These are phyloP conservation scores for Boletus smithii DNA, from an alignment of 1,284 basidiomycete species.

Conservation along the genomic window DNA sequence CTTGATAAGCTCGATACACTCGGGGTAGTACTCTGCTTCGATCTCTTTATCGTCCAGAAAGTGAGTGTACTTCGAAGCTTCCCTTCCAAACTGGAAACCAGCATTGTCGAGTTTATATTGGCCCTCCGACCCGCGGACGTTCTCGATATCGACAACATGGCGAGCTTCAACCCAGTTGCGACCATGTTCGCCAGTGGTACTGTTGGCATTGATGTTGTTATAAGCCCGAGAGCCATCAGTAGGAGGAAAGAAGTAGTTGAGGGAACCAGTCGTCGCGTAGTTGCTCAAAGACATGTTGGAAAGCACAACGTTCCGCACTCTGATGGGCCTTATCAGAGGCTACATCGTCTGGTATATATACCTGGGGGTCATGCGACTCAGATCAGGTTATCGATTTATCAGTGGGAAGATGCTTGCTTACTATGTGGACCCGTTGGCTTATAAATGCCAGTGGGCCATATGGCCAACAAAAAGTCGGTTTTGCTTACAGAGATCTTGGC, in stretches of 20 bases:
- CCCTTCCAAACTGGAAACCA: slow-evolving; percentile 46
- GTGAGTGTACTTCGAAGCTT: slow-evolving; percentile 24
- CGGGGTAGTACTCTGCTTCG: slow-evolving; percentile 47
- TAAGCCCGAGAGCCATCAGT: slow-evolving; percentile 23
- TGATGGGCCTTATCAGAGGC: not conserved
- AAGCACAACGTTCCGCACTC: not conserved
- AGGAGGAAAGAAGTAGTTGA: slow-evolving; percentile 22
- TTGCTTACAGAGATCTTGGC: too few species aligned
- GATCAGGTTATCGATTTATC: too few species aligned
- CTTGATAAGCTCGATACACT: slow-evolving; percentile 51
- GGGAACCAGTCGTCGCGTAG: slow-evolving; percentile 15
- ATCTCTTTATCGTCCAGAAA: slow-evolving; percentile 44
- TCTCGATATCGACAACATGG: slow-evolving; percentile 26
- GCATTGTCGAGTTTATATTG: slow-evolving; percentile 44
- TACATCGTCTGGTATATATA: too few species aligned
- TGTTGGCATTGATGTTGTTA: slow-evolving; percentile 12
- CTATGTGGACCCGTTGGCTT: too few species aligned
- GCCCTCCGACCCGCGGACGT: slow-evolving; percentile 46
- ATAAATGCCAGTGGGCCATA: too few species aligned
- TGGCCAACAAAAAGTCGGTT: too few species aligned
- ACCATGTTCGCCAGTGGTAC: not conserved
- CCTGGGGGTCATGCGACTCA: too few species aligned
- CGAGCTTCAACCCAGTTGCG: slow-evolving; percentile 20
- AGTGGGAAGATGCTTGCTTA: too few species aligned
- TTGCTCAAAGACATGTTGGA: slow-evolving; percentile 20